A percentile compares a stretch with the other conserved stretches of the same genome.
Evolutionary conservation across 2,329 filamentous ascomycete species (phyloP).

Genomic region (Septoria linicola): DNA sequence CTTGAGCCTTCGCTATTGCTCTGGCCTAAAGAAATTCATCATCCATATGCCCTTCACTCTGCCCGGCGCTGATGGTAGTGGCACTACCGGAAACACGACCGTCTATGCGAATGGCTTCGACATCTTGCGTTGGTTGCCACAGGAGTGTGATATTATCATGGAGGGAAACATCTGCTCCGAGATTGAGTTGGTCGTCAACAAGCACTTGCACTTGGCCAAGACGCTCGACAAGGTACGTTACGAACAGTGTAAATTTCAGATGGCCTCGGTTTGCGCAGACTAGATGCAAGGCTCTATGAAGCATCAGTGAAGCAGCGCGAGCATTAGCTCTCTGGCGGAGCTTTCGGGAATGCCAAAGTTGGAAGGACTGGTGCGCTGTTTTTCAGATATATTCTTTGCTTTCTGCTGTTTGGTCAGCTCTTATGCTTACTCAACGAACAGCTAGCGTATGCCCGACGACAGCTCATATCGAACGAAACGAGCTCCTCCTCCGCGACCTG

Average conservation of each 20-base stretch:
- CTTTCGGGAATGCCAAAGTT: too few relatives aligned
- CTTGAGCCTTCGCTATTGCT: slow-evolving; percentile 48
- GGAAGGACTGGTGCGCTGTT: too few relatives aligned
- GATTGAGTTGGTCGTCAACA: slow-evolving; percentile 44
- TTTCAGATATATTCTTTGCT: slow-evolving; percentile 3
- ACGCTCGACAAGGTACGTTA: slow-evolving; percentile 44
- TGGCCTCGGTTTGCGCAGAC: not conserved
- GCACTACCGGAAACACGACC: slow-evolving; percentile 40
- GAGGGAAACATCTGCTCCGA: slow-evolving; percentile 43
- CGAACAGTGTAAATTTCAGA: not conserved
- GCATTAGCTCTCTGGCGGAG: too few relatives aligned
- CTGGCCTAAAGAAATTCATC: slow-evolving; percentile 44
- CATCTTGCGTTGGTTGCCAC: slow-evolving; percentile 48
- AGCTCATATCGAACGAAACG: slow-evolving; percentile 37
- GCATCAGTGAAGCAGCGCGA: too few relatives aligned
- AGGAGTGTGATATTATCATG: slow-evolving; percentile 43
- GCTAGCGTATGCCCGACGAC: slow-evolving; percentile 37
- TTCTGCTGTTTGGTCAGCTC: not conserved
- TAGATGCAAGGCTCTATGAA: slow-evolving; percentile 9
- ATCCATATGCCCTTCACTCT: slow-evolving; percentile 41
- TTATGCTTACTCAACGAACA: slow-evolving; percentile 24
- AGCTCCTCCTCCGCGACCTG: slow-evolving; percentile 13
- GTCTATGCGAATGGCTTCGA: slow-evolving; percentile 51
- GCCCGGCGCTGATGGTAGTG: slow-evolving; percentile 34
- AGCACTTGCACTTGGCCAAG: slow-evolving; percentile 43